Evolutionary conservation across 1,284 basidiomycete species (phyloP), one percentile per base, ranked within the genome.

Genomic region (Entoloma clypeatum): DNA sequence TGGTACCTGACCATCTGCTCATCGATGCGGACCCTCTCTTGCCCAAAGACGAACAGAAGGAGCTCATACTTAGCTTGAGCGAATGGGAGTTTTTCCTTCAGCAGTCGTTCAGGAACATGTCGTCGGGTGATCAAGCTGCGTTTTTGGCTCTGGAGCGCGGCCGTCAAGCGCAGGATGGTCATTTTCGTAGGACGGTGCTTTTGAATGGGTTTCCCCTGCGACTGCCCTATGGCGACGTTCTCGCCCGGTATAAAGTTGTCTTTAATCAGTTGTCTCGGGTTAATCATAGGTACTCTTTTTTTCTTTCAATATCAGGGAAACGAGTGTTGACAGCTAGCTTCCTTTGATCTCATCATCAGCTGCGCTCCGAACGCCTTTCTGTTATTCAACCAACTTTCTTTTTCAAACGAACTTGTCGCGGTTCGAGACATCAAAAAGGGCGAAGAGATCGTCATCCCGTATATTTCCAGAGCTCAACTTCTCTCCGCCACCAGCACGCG

Each of bases 401-500:
- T 65, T 34, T 58, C 59, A 1, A 40, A 56, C 25, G 48, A 54
- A 8, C 51, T 67, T 17, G 54, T 46, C 24, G 64, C 64, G 0
- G 33, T 46, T 7, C 46, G 54, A 1, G 49, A 59, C 21, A 62
- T 68, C 38, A 51, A 59, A 11, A 47, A 38, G 0, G 62, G 60
- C 7, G 63, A 67, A 35, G 60, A 68, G 43, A 44, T 66, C 31
- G 54, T 60, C 26, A 53, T 57, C 26, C 41, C 46, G 10, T 67
- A 67, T 46, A 46, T 39, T 24, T 26, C 24, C 8, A 26, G 42
- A 6, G 14, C 41, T 0, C 7, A 17, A 1, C n/a, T n/a, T n/a
- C n/a, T n/a, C n/a, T n/a, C n/a, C n/a, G 25, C 53, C 10, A 35
- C 44, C 1, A 47, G 46, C 6, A 24, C 50, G 24, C 60, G 64